A percentile compares a stretch with the other conserved stretches of the same genome.
Evolutionary conservation across 2,329 filamentous ascomycete species (phyloP).

Genomic region (Ploettnerulaceae sp.): DNA sequence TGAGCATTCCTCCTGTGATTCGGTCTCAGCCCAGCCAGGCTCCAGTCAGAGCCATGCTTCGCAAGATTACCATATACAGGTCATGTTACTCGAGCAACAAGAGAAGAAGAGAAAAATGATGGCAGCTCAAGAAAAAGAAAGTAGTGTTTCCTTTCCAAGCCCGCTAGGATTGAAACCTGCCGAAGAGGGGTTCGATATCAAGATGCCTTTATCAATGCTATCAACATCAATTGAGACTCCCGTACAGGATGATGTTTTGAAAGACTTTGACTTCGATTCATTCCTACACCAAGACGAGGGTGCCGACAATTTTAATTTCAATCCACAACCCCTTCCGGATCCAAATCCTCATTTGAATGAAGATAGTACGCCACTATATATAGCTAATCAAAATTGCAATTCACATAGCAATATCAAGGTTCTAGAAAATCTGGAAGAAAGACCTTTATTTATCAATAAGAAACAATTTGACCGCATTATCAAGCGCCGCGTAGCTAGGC

Average conservation of each 20-base stretch:
- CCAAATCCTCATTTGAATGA: no score
- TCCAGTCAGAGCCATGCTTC: background rate
- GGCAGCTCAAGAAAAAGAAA: background rate
- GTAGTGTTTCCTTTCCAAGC: no score
- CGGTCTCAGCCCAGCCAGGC: background rate
- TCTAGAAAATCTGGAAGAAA: background rate
- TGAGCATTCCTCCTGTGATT: no score
- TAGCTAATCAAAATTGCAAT: no score
- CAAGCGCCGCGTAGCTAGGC: slow-evolving; percentile 10
- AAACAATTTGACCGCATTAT: slow-evolving; percentile 17
- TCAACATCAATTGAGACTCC: no score
- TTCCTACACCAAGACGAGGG: slow-evolving; percentile 49
- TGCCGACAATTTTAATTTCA: background rate
- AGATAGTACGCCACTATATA: no score
- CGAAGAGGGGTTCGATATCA: no score
- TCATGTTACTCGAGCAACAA: slow-evolving; percentile 3
- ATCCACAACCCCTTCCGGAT: no score
- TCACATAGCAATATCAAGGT: no score
- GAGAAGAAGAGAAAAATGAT: background rate
- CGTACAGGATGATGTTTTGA: slow-evolving; percentile 44
- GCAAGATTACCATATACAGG: slow-evolving; percentile 2
- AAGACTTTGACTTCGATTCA: slow-evolving; percentile 62
- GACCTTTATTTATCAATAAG: slow-evolving; percentile 7
- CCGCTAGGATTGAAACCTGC: no score
- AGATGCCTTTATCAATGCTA: background rate